Evolutionary conservation across 441 rosid genomes (phyloP), one percentile per base, ranked within the genome.

Genomic region (Jatropha multifida): DNA sequence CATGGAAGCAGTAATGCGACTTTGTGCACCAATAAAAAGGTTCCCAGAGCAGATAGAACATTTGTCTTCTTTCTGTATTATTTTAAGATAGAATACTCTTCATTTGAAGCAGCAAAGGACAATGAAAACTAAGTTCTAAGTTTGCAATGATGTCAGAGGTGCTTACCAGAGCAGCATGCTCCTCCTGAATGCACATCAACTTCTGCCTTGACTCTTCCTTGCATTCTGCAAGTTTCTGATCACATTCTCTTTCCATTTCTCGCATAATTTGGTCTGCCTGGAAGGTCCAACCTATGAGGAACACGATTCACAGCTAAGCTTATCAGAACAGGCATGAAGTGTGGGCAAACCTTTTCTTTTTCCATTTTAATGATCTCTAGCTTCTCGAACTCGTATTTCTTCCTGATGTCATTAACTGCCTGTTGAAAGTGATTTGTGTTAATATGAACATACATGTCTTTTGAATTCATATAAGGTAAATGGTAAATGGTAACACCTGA

Each of bases 351-450:
- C 97, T 93, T 93, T 79, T 89, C 88, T 73, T 88, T 88, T 81
- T 93, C 97, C 80, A 77, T 74, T 75, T 81, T 85, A 56, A 85
- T 78, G 76, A 87, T 86, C 75, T 88, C 93, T 69, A 80, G 89
- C 88, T 89, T 89, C 88, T 92, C 96, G 72, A 80, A 79, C 54
- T 89, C 99, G 77, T 88, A 93, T 77, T 86, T 95, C 84, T 84
- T 92, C 83, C 89, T 80, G 61, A 95, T 92, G 72, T 92, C 98
- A 77, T 89, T 90, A 73, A 93, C 93, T 68, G 94, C 99, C 98
- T 95, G 76, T 75, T 38, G 20, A 66, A 79, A 80, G 14, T 75
- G 73, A 37, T 18, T 32, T 54, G 20, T 58, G 54, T 70, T 68
- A 76, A 60, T 69, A 46, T 40, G 18, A 77, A 52, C 12, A 42